phyloP scores from a whole-genome alignment of 2,329 filamentous ascomycete species.

The Fusarium hainanense region DNA sequence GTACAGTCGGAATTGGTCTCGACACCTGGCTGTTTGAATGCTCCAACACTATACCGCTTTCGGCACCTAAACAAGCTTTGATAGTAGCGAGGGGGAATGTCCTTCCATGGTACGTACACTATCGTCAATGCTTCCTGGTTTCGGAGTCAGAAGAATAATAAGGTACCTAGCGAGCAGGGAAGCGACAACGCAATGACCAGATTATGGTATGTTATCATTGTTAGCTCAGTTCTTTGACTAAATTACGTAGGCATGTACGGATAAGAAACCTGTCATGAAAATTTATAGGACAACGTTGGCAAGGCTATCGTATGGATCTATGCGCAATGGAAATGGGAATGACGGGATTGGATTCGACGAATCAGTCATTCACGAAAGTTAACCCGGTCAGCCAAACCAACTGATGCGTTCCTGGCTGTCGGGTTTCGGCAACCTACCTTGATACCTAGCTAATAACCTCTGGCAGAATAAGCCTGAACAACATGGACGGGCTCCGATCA shows the following conservation, averaged over 20 bases:
- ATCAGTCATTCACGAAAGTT: slow-evolving; percentile 19
- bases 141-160: background rate
- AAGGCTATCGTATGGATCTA: slow-evolving; percentile 5
- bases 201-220: background rate
- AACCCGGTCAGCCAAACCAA: background rate
- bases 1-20: slow-evolving; percentile 26
- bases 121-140: background rate
- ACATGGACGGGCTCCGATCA: background rate
- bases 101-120: background rate
- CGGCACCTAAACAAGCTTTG: slow-evolving; percentile 23
- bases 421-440: background rate
- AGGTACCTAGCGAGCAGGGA: background rate
- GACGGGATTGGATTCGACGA: background rate
- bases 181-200: background rate
- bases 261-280: slow-evolving; percentile 1
- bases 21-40: slow-evolving; percentile 34
- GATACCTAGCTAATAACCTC: too few species aligned
- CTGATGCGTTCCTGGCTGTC: background rate
- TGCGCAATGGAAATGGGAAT: slow-evolving; percentile 1
- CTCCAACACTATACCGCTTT: slow-evolving; percentile 25
- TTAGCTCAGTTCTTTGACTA: background rate
- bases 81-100: background rate
- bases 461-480: background rate
- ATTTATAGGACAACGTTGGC: slow-evolving; percentile 5
- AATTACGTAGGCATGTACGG: background rate